A percentile compares a stretch with the other conserved stretches of the same genome.
These are phyloP conservation scores for Colletotrichum sublineola DNA, from an alignment of 2,329 filamentous ascomycete genomes.

Conservation along the genomic window DNA sequence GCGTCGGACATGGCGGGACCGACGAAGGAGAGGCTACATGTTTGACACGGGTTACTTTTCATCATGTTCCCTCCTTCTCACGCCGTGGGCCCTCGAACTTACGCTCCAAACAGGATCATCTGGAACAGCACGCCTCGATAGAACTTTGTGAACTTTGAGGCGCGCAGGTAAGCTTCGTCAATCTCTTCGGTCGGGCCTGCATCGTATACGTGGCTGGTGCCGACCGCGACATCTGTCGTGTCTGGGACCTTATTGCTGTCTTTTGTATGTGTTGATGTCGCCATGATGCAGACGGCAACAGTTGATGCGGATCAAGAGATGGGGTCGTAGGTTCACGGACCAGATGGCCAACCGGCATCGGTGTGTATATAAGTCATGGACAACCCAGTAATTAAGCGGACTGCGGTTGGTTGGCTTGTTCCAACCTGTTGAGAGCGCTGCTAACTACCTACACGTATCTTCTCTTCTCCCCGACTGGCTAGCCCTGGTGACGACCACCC, in stretches of 20 bases:
- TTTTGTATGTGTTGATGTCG: conserved; percentile 8
- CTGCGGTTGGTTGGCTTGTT: neutral
- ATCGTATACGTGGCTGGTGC: conserved; percentile 12
- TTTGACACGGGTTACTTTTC: neutral
- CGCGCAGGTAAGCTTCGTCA: conserved; percentile 21
- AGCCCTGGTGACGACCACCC: no score
- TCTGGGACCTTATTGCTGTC: conserved; percentile 1
- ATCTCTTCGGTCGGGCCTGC: conserved; percentile 1
- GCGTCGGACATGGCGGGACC: conserved; percentile 37
- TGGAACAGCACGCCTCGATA: conserved; percentile 29
- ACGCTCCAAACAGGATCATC: conserved; percentile 36
- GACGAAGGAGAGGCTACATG: conserved; percentile 23
- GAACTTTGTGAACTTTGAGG: conserved; percentile 19
- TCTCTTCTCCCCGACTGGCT: no score
- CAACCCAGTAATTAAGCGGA: neutral
- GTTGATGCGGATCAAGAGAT: neutral
- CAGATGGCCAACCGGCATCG: neutral
- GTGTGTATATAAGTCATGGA: conserved; percentile 2
- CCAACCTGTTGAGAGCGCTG: neutral
- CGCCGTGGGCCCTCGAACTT: neutral
- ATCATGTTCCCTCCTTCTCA: neutral
- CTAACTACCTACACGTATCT: neutral
- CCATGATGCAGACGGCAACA: conserved; percentile 6
- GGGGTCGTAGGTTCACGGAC: neutral
- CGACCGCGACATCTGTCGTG: conserved; percentile 9